phyloP scores from a whole-genome alignment of 1,284 basidiomycete species.

The Tilletia indica region DNA sequence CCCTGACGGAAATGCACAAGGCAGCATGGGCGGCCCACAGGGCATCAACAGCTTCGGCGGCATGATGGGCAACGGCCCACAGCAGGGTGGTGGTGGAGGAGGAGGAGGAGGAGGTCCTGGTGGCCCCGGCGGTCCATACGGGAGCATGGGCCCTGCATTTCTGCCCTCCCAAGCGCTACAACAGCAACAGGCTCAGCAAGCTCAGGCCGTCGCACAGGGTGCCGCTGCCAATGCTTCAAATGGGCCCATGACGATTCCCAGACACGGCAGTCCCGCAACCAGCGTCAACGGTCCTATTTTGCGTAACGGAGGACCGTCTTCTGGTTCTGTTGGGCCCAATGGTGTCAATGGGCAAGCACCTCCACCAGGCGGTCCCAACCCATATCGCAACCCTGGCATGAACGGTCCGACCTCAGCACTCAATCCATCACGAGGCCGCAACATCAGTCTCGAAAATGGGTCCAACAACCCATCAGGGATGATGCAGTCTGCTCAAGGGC shows the following conservation, averaged over 20 bases:
- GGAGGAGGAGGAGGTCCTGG: not conserved
- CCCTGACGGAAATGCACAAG: not conserved
- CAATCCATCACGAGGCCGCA: not conserved
- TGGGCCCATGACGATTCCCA: not conserved
- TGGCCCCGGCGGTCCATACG: not conserved
- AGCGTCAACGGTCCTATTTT: not conserved
- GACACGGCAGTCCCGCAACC: constrained; percentile 1
- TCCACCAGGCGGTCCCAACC: not conserved
- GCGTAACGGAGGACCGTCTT: not conserved
- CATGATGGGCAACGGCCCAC: not conserved
- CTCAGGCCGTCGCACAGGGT: constrained; percentile 5
- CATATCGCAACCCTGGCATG: not conserved
- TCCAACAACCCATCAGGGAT: not conserved
- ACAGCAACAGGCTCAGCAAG: not conserved
- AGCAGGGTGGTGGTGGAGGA: not conserved
- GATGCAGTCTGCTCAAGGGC: not conserved
- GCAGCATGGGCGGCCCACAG: constrained; percentile 1
- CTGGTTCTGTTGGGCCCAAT: not conserved
- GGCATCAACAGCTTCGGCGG: constrained; percentile 3
- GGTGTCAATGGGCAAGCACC: not conserved
- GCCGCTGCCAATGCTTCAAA: not conserved
- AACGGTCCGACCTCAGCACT: not conserved
- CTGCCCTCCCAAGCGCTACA: not conserved
- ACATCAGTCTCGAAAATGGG: not conserved
- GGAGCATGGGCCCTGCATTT: not conserved